Conservation (phyloP, 495 filamentous ascomycete species). For the Aspergillus nidulans region DNA sequence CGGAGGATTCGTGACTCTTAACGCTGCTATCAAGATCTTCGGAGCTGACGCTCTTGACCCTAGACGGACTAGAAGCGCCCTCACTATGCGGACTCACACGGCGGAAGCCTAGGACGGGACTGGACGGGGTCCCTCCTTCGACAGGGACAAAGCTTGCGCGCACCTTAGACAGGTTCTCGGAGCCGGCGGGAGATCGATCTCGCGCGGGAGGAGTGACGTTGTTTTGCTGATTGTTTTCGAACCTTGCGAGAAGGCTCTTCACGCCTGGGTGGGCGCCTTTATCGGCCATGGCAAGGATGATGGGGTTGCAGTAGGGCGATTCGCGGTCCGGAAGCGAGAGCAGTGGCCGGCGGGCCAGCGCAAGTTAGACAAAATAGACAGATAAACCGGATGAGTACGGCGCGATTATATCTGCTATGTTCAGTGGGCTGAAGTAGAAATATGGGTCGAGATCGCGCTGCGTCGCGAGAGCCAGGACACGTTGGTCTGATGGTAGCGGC, state of each 20-base stretch:
- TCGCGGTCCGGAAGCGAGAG: slow-evolving; percentile 1
- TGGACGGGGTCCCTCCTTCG: slow-evolving; percentile 44
- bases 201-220: slow-evolving; percentile 61
- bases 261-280: slow-evolving; percentile 51
- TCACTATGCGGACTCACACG: slow-evolving; percentile 35
- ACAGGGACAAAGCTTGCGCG: slow-evolving; percentile 81
- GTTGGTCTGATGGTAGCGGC: slow-evolving; percentile 7
- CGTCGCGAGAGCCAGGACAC: not conserved
- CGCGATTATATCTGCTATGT: not conserved
- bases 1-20: slow-evolving; percentile 27
- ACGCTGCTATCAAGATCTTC: slow-evolving; percentile 28
- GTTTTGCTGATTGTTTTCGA: slow-evolving; percentile 63
- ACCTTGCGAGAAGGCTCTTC: slow-evolving; percentile 79
- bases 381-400: not conserved
- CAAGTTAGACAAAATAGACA: slow-evolving; percentile 1
- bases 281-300: slow-evolving; percentile 40
- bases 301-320: not conserved
- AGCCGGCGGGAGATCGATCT: slow-evolving; percentile 64
- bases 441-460: not conserved
- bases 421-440: not conserved
- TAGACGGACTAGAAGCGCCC: slow-evolving; percentile 24
- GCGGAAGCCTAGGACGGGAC: slow-evolving; percentile 30
- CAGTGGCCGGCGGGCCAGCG: slow-evolving; percentile 2
- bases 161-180: slow-evolving; percentile 62
- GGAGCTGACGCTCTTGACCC: slow-evolving; percentile 33